Percentiles rank a stretch among this genome's conserved stretches.
phyloP scores from a whole-genome alignment of 345 rosid genomes.

The Kernera saxatilis region DNA sequence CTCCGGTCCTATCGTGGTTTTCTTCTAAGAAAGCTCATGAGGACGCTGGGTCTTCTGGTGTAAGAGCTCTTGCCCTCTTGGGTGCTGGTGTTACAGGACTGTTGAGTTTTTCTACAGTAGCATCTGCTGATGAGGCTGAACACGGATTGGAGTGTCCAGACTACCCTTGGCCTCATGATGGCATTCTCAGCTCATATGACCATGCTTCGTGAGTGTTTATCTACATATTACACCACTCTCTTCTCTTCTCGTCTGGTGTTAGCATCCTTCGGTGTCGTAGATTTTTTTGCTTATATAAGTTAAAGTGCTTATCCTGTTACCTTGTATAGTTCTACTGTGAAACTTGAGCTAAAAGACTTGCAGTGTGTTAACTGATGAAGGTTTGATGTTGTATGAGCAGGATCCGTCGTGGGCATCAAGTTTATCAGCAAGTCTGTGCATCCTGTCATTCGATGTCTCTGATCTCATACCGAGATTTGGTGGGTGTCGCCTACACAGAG shows the following conservation, averaged over 20 bases:
- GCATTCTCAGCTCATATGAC: conserved; percentile 96
- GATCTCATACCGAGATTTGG: conserved; percentile 86
- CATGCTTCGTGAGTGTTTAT: conserved; percentile 87
- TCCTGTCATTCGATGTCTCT: conserved; percentile 99
- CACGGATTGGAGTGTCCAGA: conserved; percentile 78
- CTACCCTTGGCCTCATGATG: conserved; percentile 99
- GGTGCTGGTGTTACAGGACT: conserved; percentile 94
- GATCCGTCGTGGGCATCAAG: conserved; percentile 99
- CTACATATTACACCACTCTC: neutral
- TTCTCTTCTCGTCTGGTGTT: neutral
- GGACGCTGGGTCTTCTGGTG: conserved; percentile 52
- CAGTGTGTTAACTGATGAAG: neutral
- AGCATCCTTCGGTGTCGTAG: neutral
- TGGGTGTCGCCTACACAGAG: conserved; percentile 98
- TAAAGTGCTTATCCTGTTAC: neutral
- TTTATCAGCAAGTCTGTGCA: conserved; percentile 95
- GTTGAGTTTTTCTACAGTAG: conserved; percentile 66
- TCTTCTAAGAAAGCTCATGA: conserved; percentile 63
- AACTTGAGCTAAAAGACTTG: neutral
- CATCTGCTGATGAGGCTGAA: conserved; percentile 97
- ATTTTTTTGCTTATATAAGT: neutral
- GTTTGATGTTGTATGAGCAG: conserved; percentile 41
- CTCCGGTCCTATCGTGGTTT: conserved; percentile 51
- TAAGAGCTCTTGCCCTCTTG: conserved; percentile 58
- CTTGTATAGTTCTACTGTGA: neutral